Evolutionary conservation across 192 early-diverging fungal species (phyloP).

Genomic region (Dimargaris cristalligena): DNA sequence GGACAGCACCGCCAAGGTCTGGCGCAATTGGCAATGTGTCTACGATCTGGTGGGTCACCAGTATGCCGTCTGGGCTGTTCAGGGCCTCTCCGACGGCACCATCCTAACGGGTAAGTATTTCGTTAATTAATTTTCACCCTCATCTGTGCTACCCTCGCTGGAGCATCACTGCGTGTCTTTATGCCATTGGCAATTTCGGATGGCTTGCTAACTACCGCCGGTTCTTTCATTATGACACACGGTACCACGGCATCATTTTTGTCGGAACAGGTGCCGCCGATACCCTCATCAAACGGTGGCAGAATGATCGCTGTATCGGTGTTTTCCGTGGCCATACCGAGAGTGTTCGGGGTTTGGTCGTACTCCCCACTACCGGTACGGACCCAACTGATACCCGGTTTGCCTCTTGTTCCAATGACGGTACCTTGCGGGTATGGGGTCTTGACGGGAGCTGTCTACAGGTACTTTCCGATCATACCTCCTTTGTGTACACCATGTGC

Average conservation of each 20-base stretch:
- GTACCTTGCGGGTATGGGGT: constrained; percentile 70
- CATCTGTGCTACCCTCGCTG: too few relatives aligned
- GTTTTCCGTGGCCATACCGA: constrained; percentile 75
- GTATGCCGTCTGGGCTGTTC: constrained; percentile 81
- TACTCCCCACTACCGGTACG: constrained; percentile 13
- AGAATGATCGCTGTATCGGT: constrained; percentile 37
- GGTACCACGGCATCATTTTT: too few relatives aligned
- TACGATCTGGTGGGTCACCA: constrained; percentile 59
- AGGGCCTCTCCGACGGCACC: constrained; percentile 47
- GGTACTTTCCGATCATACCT: constrained; percentile 72
- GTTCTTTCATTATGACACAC: too few relatives aligned
- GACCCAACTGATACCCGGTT: constrained; percentile 39
- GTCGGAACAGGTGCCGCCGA: constrained; percentile 91
- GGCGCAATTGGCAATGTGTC: constrained; percentile 61
- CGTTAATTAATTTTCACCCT: too few relatives aligned
- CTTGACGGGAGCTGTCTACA: constrained; percentile 47
- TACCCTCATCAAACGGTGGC: constrained; percentile 77
- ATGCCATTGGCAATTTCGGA: too few relatives aligned
- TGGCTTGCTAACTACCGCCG: too few relatives aligned
- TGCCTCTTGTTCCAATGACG: constrained; percentile 80
- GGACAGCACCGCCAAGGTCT: constrained; percentile 87
- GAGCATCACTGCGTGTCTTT: too few relatives aligned
- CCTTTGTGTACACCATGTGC: constrained; percentile 76
- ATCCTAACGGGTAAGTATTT: constrained; percentile 57
- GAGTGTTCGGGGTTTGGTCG: constrained; percentile 65